Evolutionary conservation across 768 basidiomycete species (phyloP), one percentile per base, ranked within the genome.

Genomic region (Boletus patriciae): DNA sequence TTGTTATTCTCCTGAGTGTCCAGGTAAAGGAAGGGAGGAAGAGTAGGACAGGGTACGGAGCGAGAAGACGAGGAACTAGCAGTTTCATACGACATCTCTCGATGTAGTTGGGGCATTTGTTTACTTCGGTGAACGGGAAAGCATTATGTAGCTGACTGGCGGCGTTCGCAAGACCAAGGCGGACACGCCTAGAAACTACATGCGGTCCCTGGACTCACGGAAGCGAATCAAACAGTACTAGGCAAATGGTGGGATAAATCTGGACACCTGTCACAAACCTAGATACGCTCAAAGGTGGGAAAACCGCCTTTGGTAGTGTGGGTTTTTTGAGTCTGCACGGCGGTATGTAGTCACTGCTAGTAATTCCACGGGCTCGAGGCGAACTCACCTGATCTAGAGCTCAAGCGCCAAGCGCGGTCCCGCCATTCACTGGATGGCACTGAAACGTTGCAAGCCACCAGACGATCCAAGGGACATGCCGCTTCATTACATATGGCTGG

Each of bases 1-100:
- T 50, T 54, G 23, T 63, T 46, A 21, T 52, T 49, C 48, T 49
- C 36, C 44, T 38, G 47, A 33, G 49, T 38, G 29, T 53, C 40
- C 23, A 68, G 46, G 29, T 50, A 52, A 31, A 66, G 62, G 49
- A 12, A 62, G 23, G 57, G 60, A 46, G 63, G 64, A 44, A 60
- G 67, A 44, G 34, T 25, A 52, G 54, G 46, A 55, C 47, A 33
- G n/a, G 57, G 33, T 37, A 11, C 38, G 18, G 52, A 43, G 31
- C 54, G 44, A 52, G 51, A 53, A 50, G 51, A 65, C 19, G 52
- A 59, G 33, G 46, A 34, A 43, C 27, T 25, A 36, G 54, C 31
- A 41, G 45, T 50, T 45, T 36, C 54, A 31, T 51, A 29, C 21
- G 54, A 49, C 64, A 67, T 58, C 29, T 42, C 29, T 63, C 21